Conservation (phyloP, 1,139 yeast genomes). For the Zygoascus hellenicus region DNA sequence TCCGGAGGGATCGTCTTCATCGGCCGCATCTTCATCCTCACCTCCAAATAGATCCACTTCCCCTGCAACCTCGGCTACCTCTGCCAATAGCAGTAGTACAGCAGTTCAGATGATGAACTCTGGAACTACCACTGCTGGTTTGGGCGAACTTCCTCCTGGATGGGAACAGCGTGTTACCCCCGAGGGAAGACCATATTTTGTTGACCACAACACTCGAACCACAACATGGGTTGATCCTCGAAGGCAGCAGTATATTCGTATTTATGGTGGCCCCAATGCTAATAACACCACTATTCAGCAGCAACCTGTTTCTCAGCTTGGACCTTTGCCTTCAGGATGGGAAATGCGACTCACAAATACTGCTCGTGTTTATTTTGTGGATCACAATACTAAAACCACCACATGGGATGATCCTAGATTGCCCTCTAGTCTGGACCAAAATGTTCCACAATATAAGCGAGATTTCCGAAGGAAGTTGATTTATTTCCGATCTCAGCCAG, state of each 20-base stretch:
- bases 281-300: constrained; percentile 83
- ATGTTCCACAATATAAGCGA: constrained; percentile 98
- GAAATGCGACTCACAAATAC: constrained; percentile 99
- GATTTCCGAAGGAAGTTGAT: constrained; percentile 96
- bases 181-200: constrained; percentile 96
- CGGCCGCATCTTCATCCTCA: constrained; percentile 31
- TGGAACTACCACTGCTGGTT: constrained; percentile 90
- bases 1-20: constrained; percentile 28
- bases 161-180: constrained; percentile 99
- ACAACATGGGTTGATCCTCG: constrained; percentile 99
- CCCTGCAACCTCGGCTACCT: constrained; percentile 28
- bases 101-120: constrained; percentile 51
- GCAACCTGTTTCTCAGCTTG: constrained; percentile 97
- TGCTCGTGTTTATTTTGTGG: constrained; percentile 96
- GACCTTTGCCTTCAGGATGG: constrained; percentile 99
- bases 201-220: constrained; percentile 96
- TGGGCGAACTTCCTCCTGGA: constrained; percentile 96
- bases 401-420: constrained; percentile 99
- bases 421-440: constrained; percentile 95
- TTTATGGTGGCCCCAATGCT: constrained; percentile 56
- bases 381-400: constrained; percentile 96
- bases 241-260: constrained; percentile 95
- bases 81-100: constrained; percentile 58
- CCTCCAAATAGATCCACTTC: constrained; percentile 31
- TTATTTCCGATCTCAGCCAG: constrained; percentile 97